Base-by-base conservation (phyloP, 768 basidiomycete species). In the Boletus rufocinnamomeus region DNA sequence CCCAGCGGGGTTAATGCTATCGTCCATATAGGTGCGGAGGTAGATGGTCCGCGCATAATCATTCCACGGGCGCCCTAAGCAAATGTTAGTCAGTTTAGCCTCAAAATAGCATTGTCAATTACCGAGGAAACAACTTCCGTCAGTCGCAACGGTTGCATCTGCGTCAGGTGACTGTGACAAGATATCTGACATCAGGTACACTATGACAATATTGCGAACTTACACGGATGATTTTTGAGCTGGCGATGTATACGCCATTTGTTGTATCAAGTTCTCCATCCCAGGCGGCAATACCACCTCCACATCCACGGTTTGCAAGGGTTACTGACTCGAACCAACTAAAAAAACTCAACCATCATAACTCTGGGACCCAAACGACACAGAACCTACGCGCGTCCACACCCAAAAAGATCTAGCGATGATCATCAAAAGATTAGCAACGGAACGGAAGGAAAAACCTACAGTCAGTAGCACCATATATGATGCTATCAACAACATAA, bases 401-500 rank as follows among this genome's bases (percentile, higher is more conserved):
- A 32, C 17, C 66, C 66, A 52, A 68, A 67, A 23, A 65, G 0
- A 25, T 54, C 66, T 66, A 21, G 8, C 3, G 17, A 46, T 7
- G 43, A n/a, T 25, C 3, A 28, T 43, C 35, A 49, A 25, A 37
- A 34, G 3, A 30, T 41, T 2, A 19, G 28, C 32, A 52, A 38
- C 35, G 30, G 23, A 19, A 34, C 23, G 10, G 23, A 35, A 49
- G 23, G 25, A 27, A 21, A 58, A 47, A 70, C 80, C 62, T 59
- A 84, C 85, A 88, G 63, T 89, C 87, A 0, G 83, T 85, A 64
- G 82, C 76, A 6, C 87, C 87, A 55, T 78, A 85, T 27, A 89
- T 78, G 17, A 82, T 79, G 57, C 85, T 85, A 51, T 86, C 86
- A 6, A 81, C 77, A 11, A 82, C 82, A 66, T 84, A 86, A 0